Evolutionary conservation across 1,284 basidiomycete genomes (phyloP).

Genomic region (Apiotrichum domesticum): DNA sequence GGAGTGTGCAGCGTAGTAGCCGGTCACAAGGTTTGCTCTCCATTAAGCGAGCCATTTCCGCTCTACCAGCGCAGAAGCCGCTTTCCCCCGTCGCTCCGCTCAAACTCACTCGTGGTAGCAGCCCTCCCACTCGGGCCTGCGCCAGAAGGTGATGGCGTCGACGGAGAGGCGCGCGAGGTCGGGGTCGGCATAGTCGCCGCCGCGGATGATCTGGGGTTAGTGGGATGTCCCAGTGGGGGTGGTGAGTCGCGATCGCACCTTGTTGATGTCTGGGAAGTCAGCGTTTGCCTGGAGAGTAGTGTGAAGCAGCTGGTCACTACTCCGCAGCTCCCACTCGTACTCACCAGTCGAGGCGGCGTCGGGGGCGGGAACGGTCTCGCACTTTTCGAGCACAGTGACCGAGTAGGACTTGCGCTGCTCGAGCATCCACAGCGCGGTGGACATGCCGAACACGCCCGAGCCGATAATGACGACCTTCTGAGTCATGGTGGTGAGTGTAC

Average conservation of each 20-base stretch:
- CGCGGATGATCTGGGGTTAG: constrained; percentile 37
- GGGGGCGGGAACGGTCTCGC: constrained; percentile 38
- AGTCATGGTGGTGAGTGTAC: constrained; percentile 7
- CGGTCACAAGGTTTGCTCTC: too few species aligned
- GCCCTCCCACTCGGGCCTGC: constrained; percentile 57
- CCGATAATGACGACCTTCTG: constrained; percentile 20
- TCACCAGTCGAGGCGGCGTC: constrained; percentile 46
- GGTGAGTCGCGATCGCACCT: constrained; percentile 4
- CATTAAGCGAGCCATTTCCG: too few species aligned
- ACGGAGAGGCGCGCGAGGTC: constrained; percentile 34
- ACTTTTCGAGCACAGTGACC: constrained; percentile 45
- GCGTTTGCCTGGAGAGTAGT: too few species aligned
- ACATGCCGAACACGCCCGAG: constrained; percentile 43
- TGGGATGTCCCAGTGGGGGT: too few species aligned
- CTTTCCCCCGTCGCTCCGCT: background rate
- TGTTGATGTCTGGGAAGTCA: constrained; percentile 37
- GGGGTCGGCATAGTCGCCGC: constrained; percentile 45
- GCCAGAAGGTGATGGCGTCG: constrained; percentile 44
- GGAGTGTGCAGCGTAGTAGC: too few species aligned
- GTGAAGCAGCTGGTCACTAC: too few species aligned
- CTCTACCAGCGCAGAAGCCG: too few species aligned
- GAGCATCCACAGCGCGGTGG: constrained; percentile 46
- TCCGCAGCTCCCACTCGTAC: constrained; percentile 4
- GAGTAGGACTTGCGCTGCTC: constrained; percentile 35
- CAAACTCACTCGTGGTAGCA: constrained; percentile 68